Base-by-base conservation (phyloP, 2,329 filamentous ascomycete species). In the Xylaria polymorpha region DNA sequence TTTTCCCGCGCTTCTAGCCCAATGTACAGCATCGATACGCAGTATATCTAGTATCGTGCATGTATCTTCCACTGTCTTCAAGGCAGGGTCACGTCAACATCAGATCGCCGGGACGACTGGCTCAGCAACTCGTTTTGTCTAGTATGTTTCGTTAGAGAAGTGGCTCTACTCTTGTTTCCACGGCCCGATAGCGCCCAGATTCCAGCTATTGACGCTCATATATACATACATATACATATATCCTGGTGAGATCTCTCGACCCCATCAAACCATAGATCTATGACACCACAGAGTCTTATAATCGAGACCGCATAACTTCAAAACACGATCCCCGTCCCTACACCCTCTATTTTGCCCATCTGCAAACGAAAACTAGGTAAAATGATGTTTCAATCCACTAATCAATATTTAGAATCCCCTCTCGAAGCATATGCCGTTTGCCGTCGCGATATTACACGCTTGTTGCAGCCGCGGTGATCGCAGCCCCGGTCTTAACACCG, bases 261-360 rank as follows among this genome's bases (percentile, higher is more conserved):
- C 61, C 22, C 37, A 50, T 64, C 60, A 25, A 29, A 53, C 60
- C 65, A 44, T 37, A 57, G 25, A 59, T 59, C 66, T 56, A 61
- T 62, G 59, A 66, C 55, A 57, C 18, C 50, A 53, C 20, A 35
- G 25, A 55, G 59, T 57, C 65, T 59, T 62, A 48, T 48, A 61
- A 61, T 55, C 53, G 46, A 22, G 46, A 25, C 18, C n/a, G 41
- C 43, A 35, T 37, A 50, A 35, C 2, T 20, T 50, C 37, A 50
- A 43, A 10, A 29, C 6, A 35, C 9, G 48, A 63, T 37, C 59
- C 18, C 7, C 32, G 9, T 46, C 37, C 29, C 65, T 39, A n/a
- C n/a, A 41, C 29, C 46, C 25, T 18, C 53, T 10, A 55, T 39
- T 32, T 60, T 37, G 9, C 22, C 37, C 18, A 46, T 43, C 22